Base-by-base conservation (phyloP, 257 asterid genomes). In the Solanum stenotomum region DNA sequence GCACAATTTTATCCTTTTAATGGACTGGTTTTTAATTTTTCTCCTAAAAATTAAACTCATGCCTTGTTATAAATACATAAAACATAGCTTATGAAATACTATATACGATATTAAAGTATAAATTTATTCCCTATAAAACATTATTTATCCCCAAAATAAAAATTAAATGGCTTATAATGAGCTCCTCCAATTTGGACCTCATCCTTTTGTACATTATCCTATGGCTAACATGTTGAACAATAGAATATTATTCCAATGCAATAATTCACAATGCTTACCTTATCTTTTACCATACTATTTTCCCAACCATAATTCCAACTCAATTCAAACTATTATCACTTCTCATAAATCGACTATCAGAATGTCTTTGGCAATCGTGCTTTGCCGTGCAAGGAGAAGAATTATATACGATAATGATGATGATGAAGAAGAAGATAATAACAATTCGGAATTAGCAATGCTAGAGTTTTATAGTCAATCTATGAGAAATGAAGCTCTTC, bases 391-490 rank as follows among this genome's bases (percentile, higher is more conserved):
- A 25, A 90, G 95, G 86, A 90, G 95, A 44, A 92, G 98, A 91
- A 87, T 78, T 14, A 83, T 84, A 34, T 87, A 87, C 33, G 93
- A 90, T 0, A 82, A 87, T 0, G 85, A 87, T 0, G 94, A 91
- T 0, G 94, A 90, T 0, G 93, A 92, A 1, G 95, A 92, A 44
- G 95, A 91, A 40, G 25, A 88, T 20, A 94, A 93, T 31, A 86
- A 92, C 52, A 94, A 93, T 56, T 91, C 75, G 68, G 96, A 95
- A 88, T 77, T 95, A 76, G 94, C 92, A n/a, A n/a, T 89, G 89
- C 76, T 95, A 79, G 98, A 94, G 74, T 83, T 78, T 16, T 95
- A 95, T n/a, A 89, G 89, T 77, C 93, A 92, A 40, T 85, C 88
- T 63, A 90, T 88, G 59, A 91, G 90, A 87, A 91, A 93, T 87